Conservation (phyloP, 768 basidiomycete species). For the Kwoniella europaea region DNA sequence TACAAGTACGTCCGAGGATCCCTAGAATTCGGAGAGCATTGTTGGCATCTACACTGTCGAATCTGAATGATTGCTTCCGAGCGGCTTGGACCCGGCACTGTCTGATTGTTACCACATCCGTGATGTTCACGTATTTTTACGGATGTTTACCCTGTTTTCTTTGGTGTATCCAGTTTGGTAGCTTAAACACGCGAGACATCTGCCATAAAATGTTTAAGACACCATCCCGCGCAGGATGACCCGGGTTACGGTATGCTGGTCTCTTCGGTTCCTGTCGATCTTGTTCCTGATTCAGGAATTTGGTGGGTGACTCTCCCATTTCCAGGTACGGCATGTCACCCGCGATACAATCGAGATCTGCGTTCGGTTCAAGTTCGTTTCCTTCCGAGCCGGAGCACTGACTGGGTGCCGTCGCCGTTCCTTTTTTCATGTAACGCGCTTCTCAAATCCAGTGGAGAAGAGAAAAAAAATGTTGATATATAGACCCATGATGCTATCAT, state of each 20-base stretch:
- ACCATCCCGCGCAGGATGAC: neutral
- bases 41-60: neutral
- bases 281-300: conserved; percentile 1
- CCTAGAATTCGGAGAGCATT: too few relatives aligned
- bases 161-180: neutral
- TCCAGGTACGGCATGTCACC: neutral
- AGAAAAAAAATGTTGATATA: neutral
- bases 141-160: neutral
- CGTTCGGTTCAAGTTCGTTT: conserved; percentile 11
- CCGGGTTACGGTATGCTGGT: neutral
- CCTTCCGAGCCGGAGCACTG: neutral
- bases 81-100: conserved; percentile 5
- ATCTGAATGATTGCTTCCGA: neutral
- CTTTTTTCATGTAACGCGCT: neutral
- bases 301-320: neutral
- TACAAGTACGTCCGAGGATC: too few relatives aligned
- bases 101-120: neutral
- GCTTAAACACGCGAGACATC: conserved; percentile 8
- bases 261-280: conserved; percentile 9
- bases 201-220: neutral
- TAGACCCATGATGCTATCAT: neutral
- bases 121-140: neutral
- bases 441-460: neutral
- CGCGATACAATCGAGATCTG: neutral
- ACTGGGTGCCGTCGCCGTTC: neutral